A percentile compares a stretch with the other conserved stretches of the same genome.
Conservation (phyloP, 306 rosid genomes). For the apple (Malus domestica) region DNA sequence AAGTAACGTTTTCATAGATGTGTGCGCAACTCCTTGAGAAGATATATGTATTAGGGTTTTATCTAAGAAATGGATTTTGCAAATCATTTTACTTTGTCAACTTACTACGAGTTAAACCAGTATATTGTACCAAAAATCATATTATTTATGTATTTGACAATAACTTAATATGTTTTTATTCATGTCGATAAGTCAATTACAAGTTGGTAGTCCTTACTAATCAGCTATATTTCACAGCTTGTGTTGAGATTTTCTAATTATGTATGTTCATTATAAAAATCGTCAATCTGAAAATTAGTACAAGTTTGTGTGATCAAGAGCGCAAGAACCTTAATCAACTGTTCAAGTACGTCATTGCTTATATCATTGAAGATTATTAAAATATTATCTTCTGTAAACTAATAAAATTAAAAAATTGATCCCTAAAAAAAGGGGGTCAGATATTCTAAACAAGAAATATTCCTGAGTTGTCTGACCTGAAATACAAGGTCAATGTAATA, state of each 20-base stretch:
- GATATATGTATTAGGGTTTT: no score
- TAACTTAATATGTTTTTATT: no score
- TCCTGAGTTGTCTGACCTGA: no score
- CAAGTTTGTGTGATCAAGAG: neutral
- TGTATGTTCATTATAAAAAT: no score
- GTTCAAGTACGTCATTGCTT: neutral
- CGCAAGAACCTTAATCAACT: neutral
- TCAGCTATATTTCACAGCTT: neutral
- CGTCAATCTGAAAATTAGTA: neutral
- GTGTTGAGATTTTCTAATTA: neutral
- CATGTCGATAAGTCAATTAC: neutral
- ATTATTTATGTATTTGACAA: no score
- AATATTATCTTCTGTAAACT: neutral
- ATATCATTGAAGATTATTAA: neutral
- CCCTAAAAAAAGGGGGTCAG: no score
- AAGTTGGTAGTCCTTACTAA: neutral
- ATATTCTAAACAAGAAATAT: neutral
- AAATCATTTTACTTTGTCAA: no score
- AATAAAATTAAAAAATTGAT: neutral
- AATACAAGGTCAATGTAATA: neutral
- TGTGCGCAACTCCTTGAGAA: no score
- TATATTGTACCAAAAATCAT: no score
- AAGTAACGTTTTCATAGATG: no score
- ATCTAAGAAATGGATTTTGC: no score
- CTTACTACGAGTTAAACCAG: no score